Evolutionary conservation across 441 rosid genomes (phyloP).

Genomic region (Omphalea diandra): DNA sequence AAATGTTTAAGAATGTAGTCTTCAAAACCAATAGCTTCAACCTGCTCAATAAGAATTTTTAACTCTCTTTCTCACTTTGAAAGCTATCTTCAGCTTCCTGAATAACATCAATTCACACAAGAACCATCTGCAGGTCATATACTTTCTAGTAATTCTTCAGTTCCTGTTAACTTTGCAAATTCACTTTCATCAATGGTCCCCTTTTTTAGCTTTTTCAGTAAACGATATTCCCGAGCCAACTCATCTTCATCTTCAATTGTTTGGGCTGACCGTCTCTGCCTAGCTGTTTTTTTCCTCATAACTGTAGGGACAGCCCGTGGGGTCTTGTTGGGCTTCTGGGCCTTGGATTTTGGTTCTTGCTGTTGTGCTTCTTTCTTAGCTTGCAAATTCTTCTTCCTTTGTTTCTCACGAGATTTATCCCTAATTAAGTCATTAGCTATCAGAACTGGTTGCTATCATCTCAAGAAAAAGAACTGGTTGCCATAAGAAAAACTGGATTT

Average conservation of each 20-base stretch:
- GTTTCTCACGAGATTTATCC: constrained; percentile 86
- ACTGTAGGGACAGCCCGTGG: constrained; percentile 29
- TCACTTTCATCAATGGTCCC: constrained; percentile 74
- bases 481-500: neutral
- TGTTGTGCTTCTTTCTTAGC: constrained; percentile 52
- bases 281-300: constrained; percentile 76
- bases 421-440: constrained; percentile 37
- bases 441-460: neutral
- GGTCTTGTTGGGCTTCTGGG: constrained; percentile 41
- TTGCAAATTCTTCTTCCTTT: constrained; percentile 67
- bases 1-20: neutral
- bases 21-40: neutral
- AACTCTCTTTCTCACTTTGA: neutral
- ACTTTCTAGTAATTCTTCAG: constrained; percentile 55
- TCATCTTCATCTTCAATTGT: constrained; percentile 77
- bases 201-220: constrained; percentile 63
- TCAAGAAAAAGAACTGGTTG: neutral
- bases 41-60: neutral
- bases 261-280: constrained; percentile 81
- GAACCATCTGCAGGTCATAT: neutral
- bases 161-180: constrained; percentile 64
- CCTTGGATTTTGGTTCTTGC: constrained; percentile 42
- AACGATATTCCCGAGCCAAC: constrained; percentile 65
- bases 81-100: neutral
- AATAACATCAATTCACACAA: neutral